These are phyloP conservation scores for Ophiosphaerella herpotricha DNA, from an alignment of 2,329 filamentous ascomycete genomes.

Conservation along the genomic window DNA sequence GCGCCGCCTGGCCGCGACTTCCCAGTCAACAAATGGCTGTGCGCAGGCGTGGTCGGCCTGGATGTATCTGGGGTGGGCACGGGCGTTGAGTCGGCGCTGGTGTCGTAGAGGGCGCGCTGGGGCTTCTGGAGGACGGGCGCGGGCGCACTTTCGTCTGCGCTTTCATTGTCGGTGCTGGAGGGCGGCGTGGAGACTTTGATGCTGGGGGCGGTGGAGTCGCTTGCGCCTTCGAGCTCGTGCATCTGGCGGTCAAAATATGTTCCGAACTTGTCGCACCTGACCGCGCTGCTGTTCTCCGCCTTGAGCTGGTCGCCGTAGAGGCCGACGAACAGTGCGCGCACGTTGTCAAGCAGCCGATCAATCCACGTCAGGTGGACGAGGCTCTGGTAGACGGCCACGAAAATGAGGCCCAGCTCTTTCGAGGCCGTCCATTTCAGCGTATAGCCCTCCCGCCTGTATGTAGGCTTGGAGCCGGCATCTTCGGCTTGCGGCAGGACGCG, in stretches of 20 bases:
- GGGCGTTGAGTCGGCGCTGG: conserved; percentile 71
- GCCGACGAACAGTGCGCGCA: conserved; percentile 87
- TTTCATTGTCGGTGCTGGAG: conserved; percentile 55
- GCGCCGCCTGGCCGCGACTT: conserved; percentile 71
- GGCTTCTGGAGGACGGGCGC: conserved; percentile 56
- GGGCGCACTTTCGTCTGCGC: conserved; percentile 57
- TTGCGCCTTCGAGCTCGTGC: conserved; percentile 72
- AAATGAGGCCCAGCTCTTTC: conserved; percentile 93
- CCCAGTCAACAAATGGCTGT: conserved; percentile 69
- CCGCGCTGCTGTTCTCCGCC: conserved; percentile 75
- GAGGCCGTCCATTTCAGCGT: conserved; percentile 91
- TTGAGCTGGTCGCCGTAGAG: conserved; percentile 88
- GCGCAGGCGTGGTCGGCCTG: conserved; percentile 74
- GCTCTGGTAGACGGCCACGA: conserved; percentile 98
- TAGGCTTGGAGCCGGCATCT: conserved; percentile 67
- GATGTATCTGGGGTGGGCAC: conserved; percentile 74
- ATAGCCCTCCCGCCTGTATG: conserved; percentile 90
- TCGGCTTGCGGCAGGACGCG: conserved; percentile 68
- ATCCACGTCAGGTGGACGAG: conserved; percentile 95
- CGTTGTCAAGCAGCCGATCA: conserved; percentile 93
- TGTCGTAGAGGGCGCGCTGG: conserved; percentile 44
- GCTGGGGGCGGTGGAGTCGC: conserved; percentile 40
- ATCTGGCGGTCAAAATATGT: conserved; percentile 94
- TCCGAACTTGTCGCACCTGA: conserved; percentile 79
- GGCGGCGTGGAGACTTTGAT: conserved; percentile 55